Percentiles rank a stretch among this genome's conserved stretches.
These are phyloP conservation scores for Pseudonectria foliicola DNA, from an alignment of 2,329 filamentous ascomycete genomes.

Conservation along the genomic window DNA sequence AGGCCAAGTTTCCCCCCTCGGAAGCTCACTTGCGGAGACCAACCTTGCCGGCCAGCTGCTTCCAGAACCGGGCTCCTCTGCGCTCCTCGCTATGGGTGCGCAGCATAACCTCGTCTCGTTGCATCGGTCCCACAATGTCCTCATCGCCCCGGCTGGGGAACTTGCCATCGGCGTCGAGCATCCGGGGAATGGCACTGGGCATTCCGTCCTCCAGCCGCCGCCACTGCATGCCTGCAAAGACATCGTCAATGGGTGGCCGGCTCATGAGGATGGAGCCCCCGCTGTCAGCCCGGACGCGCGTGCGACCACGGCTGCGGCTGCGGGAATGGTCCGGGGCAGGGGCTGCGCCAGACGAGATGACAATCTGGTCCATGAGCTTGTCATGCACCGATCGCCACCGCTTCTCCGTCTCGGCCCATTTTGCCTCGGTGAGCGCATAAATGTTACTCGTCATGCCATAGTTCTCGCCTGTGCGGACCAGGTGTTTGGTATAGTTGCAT, in stretches of 20 bases:
- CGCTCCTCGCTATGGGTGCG: constrained; percentile 38
- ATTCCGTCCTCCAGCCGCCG: constrained; percentile 46
- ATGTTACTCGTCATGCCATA: constrained; percentile 86
- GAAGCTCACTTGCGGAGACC: constrained; percentile 25
- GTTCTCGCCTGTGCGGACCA: constrained; percentile 81
- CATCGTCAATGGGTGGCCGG: constrained; percentile 29
- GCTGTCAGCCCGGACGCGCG: constrained; percentile 31
- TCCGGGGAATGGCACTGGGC: constrained; percentile 58
- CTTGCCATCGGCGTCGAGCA: constrained; percentile 69
- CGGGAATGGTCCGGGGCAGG: constrained; percentile 24
- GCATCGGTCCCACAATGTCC: constrained; percentile 92
- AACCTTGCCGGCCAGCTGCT: constrained; percentile 41
- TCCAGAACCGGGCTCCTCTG: constrained; percentile 41
- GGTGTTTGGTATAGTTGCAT: constrained; percentile 81
- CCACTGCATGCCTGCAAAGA: constrained; percentile 37
- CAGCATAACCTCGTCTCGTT: constrained; percentile 49
- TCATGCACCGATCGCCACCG: constrained; percentile 68
- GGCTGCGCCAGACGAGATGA: constrained; percentile 27
- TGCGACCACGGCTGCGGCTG: constrained; percentile 34
- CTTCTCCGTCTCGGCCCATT: constrained; percentile 76
- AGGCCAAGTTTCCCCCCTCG: no score
- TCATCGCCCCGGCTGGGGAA: constrained; percentile 84
- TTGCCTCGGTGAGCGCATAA: constrained; percentile 76
- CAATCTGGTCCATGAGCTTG: constrained; percentile 48
- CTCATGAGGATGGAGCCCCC: constrained; percentile 33